Evolutionary conservation across 768 basidiomycete species (phyloP).

Genomic region (Boletus tomentosulus): DNA sequence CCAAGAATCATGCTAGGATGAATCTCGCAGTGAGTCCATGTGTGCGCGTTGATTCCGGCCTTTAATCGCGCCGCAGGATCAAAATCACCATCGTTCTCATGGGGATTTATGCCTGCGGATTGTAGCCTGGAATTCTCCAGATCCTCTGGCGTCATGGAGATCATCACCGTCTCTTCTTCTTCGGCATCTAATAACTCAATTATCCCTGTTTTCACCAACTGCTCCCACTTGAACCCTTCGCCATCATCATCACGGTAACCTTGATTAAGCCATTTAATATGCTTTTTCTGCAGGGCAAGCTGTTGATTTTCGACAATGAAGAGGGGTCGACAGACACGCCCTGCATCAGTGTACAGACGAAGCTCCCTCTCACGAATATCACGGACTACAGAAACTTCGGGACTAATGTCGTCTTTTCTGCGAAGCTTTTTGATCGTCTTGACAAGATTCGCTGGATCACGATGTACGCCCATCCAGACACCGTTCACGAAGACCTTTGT

Average conservation of each 20-base stretch:
- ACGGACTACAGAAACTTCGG: constrained; percentile 95
- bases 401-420: constrained; percentile 90
- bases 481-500: constrained; percentile 99
- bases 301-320: constrained; percentile 96
- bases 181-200: constrained; percentile 96
- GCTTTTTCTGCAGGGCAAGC: constrained; percentile 77
- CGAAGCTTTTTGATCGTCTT: constrained; percentile 90
- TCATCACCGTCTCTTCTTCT: constrained; percentile 99
- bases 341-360: constrained; percentile 93
- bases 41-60: constrained; percentile 77
- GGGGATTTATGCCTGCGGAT: constrained; percentile 53
- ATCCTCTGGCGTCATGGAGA: constrained; percentile 97
- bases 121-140: constrained; percentile 77
- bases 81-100: constrained; percentile 62
- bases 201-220: constrained; percentile 80
- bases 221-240: constrained; percentile 75
- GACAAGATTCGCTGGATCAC: constrained; percentile 88
- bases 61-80: constrained; percentile 90
- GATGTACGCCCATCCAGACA: constrained; percentile 99
- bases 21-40: constrained; percentile 99
- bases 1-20: constrained; percentile 99
- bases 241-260: constrained; percentile 53
- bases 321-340: constrained; percentile 92
- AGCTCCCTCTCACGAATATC: constrained; percentile 96
- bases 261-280: constrained; percentile 68